These are phyloP conservation scores for Metschnikowia lochheadii DNA, from an alignment of 805 yeast species.

Conservation along the genomic window DNA sequence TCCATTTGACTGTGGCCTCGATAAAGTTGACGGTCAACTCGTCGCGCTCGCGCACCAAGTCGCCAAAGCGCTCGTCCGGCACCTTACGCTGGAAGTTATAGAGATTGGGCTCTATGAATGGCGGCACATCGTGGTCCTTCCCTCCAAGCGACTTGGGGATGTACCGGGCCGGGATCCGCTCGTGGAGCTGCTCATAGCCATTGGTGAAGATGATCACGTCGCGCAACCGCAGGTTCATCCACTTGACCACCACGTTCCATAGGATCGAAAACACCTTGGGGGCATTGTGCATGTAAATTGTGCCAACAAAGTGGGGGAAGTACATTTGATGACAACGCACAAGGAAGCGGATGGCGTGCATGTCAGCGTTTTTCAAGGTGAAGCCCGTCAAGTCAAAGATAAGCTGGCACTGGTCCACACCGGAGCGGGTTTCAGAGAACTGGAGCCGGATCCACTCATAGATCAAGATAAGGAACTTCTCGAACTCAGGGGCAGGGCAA, in stretches of 20 bases:
- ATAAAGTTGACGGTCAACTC: slow-evolving; percentile 10
- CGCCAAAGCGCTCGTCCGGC: slow-evolving; percentile 9
- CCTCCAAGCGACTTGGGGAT: slow-evolving; percentile 15
- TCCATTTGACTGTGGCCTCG: slow-evolving; percentile 14
- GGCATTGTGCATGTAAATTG: slow-evolving; percentile 12
- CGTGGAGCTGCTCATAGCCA: slow-evolving; percentile 2
- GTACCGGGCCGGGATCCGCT: slow-evolving; percentile 7
- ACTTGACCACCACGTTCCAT: slow-evolving; percentile 13
- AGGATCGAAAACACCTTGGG: slow-evolving; percentile 9
- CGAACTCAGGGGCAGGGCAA: slow-evolving; percentile 9
- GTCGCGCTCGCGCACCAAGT: slow-evolving; percentile 10
- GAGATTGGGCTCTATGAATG: slow-evolving; percentile 10
- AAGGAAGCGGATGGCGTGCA: slow-evolving; percentile 10
- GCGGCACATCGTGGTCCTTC: slow-evolving; percentile 3
- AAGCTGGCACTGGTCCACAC: slow-evolving; percentile 9
- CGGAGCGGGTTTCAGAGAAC: slow-evolving; percentile 6
- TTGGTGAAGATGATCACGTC: slow-evolving; percentile 10
- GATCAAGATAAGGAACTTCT: slow-evolving; percentile 4
- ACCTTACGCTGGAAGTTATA: slow-evolving; percentile 5
- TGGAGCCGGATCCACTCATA: slow-evolving; percentile 11
- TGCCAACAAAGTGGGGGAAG: slow-evolving; percentile 13
- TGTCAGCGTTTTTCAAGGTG: slow-evolving; percentile 13
- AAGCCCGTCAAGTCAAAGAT: slow-evolving; percentile 13
- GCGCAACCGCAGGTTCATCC: slow-evolving; percentile 12
- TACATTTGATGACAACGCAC: slow-evolving; percentile 7